Conservation (phyloP, 2,329 filamentous ascomycete species). For the Pseudonectria foliicola region DNA sequence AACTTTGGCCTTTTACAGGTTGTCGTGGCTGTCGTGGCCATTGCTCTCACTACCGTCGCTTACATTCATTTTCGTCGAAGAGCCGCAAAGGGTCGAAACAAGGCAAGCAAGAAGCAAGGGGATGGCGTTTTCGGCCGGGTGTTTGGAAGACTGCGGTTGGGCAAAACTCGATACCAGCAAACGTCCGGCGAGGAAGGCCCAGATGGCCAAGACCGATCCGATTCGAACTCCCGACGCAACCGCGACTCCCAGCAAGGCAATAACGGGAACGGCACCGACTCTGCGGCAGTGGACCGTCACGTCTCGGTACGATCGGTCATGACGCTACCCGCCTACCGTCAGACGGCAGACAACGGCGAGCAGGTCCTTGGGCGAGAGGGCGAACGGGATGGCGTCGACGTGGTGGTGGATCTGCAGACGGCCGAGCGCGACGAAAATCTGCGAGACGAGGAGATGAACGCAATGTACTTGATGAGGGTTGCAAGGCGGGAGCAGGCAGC, state of each 20-base stretch:
- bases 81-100: slow-evolving; percentile 5
- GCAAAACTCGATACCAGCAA: slow-evolving; percentile 22
- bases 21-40: slow-evolving; percentile 10
- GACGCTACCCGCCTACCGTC: slow-evolving; percentile 81
- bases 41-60: slow-evolving; percentile 6
- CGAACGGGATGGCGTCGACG: slow-evolving; percentile 84
- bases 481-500: slow-evolving; percentile 67
- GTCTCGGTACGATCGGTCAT: slow-evolving; percentile 89
- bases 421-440: slow-evolving; percentile 70
- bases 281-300: slow-evolving; percentile 61
- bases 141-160: slow-evolving; percentile 5
- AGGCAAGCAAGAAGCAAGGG: slow-evolving; percentile 9
- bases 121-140: slow-evolving; percentile 15
- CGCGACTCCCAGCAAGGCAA: slow-evolving; percentile 8
- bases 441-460: slow-evolving; percentile 87
- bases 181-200: slow-evolving; percentile 24
- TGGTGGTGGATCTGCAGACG: slow-evolving; percentile 79
- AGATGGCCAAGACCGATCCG: slow-evolving; percentile 12
- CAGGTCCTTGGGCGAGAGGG: slow-evolving; percentile 81
- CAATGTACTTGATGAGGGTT: slow-evolving; percentile 80
- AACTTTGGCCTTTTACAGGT: slow-evolving; percentile 8
- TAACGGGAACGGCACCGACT: slow-evolving; percentile 17
- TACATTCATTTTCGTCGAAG: slow-evolving; percentile 13
- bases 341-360: slow-evolving; percentile 65
- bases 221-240: slow-evolving; percentile 15